phyloP scores from a whole-genome alignment of 202 grass and related monocot genomes.

The Panicum virgatum region DNA sequence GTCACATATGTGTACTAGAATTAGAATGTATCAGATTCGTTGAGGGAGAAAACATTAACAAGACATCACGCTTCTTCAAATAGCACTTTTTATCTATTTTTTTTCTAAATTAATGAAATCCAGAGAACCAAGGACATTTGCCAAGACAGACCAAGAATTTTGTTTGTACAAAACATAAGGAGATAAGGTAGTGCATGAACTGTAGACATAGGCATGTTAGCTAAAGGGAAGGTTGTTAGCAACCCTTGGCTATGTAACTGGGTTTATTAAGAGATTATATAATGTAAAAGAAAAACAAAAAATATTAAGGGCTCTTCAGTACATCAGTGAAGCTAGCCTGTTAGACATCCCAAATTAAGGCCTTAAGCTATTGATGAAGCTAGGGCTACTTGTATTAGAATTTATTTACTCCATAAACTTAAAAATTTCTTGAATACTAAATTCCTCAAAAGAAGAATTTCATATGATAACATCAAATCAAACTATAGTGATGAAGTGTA shows the following conservation, averaged over 20 bases:
- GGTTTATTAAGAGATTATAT: background rate
- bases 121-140: slow-evolving; percentile 1
- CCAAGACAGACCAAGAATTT: background rate
- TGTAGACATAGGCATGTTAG: background rate
- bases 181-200: background rate
- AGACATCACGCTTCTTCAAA: background rate
- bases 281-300: background rate
- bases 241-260: background rate
- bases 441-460: background rate
- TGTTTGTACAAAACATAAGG: slow-evolving; percentile 1
- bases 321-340: background rate
- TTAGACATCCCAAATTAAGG: background rate
- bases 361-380: background rate
- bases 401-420: background rate
- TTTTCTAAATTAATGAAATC: background rate
- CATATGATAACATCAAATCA: background rate
- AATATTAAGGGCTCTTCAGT: background rate
- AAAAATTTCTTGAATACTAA: background rate
- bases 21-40: background rate
- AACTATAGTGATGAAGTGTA: background rate
- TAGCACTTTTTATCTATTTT: background rate
- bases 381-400: background rate
- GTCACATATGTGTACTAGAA: background rate
- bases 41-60: background rate
- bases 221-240: background rate